A percentile compares a stretch with the other conserved stretches of the same genome.
Evolutionary conservation across 2,329 filamentous ascomycete species (phyloP).

Genomic region (Thelonectria rubi): DNA sequence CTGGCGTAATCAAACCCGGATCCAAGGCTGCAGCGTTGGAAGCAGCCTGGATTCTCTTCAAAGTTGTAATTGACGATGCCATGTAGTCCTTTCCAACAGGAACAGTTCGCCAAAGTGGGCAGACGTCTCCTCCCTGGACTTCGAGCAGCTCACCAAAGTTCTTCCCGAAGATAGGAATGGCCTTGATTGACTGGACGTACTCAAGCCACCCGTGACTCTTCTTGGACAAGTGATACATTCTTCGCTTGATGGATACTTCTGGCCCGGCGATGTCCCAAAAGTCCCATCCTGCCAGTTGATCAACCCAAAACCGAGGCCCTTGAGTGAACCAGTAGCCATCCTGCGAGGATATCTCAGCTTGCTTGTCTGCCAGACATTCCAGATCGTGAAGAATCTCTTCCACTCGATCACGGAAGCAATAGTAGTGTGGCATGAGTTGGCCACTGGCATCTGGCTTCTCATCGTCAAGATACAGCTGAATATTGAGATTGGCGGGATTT

Average conservation of each 20-base stretch:
- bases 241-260: neutral
- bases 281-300: neutral
- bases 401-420: neutral
- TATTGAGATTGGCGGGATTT: conserved; percentile 3
- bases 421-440: neutral
- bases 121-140: neutral
- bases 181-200: conserved; percentile 4
- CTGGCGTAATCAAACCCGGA: neutral
- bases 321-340: conserved; percentile 7
- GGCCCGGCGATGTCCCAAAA: conserved; percentile 7
- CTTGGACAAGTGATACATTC: neutral
- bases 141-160: conserved; percentile 2
- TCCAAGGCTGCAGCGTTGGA: neutral
- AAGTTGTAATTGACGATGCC: neutral
- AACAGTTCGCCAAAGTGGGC: neutral
- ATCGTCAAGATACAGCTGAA: conserved; percentile 5
- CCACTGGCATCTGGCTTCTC: neutral
- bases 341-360: neutral
- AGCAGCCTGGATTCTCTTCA: neutral
- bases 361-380: neutral
- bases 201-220: neutral
- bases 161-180: conserved; percentile 2
- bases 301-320: neutral
- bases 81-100: neutral
- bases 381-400: neutral